These are phyloP conservation scores for Drechslera avenae DNA, from an alignment of 2,329 filamentous ascomycete genomes.

Conservation along the genomic window DNA sequence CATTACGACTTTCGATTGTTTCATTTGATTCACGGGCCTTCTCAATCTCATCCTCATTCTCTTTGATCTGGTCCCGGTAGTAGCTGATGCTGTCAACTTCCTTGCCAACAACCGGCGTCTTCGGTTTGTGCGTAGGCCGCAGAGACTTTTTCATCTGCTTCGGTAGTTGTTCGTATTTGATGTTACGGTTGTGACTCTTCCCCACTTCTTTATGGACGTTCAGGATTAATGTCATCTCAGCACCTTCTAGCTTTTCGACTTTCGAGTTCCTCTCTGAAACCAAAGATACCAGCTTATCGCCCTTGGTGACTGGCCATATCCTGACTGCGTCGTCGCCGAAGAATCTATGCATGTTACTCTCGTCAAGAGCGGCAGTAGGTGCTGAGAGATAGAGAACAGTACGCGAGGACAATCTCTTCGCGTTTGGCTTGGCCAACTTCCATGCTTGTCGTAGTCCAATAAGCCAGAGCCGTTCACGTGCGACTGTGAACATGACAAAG, in stretches of 20 bases:
- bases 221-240: slow-evolving; percentile 84
- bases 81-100: slow-evolving; percentile 96
- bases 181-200: slow-evolving; percentile 56
- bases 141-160: slow-evolving; percentile 68
- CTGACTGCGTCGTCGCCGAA: slow-evolving; percentile 82
- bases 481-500: slow-evolving; percentile 87
- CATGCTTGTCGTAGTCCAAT: slow-evolving; percentile 94
- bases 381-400: slow-evolving; percentile 90
- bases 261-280: slow-evolving; percentile 81
- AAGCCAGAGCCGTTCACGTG: slow-evolving; percentile 87
- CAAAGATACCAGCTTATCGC: slow-evolving; percentile 75
- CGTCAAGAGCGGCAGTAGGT: slow-evolving; percentile 76
- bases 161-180: slow-evolving; percentile 57
- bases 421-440: slow-evolving; percentile 81
- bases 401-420: slow-evolving; percentile 83
- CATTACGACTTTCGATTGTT: slow-evolving; percentile 59
- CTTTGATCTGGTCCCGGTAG: slow-evolving; percentile 77
- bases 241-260: slow-evolving; percentile 80
- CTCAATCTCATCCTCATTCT: slow-evolving; percentile 73
- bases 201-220: slow-evolving; percentile 75
- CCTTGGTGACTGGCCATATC: slow-evolving; percentile 82
- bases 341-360: slow-evolving; percentile 75
- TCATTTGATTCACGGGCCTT: slow-evolving; percentile 70
- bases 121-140: slow-evolving; percentile 45
- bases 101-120: slow-evolving; percentile 67